Evolutionary conservation across 768 basidiomycete genomes (phyloP), one percentile per base, ranked within the genome.

Genomic region (Amanita muscaria): DNA sequence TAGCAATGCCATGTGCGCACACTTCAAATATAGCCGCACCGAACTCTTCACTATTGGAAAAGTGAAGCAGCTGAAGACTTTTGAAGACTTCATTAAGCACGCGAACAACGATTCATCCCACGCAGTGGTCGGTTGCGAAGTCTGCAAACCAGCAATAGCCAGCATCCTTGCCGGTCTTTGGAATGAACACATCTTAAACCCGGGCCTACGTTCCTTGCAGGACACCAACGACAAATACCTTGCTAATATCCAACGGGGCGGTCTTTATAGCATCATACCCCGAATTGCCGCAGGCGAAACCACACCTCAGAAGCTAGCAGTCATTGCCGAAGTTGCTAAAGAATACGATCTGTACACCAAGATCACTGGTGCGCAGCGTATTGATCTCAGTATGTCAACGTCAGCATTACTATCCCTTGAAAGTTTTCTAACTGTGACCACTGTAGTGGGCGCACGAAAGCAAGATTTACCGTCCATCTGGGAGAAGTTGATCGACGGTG

Each of bases 181-280:
- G 60, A 85, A 84, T 50, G 81, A 83, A 51, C 73, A 75, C 50
- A 62, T 88, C 42, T 70, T 86, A 69, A 62, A 72, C 12, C 74
- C 77, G 0, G 66, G 60, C 10, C 82, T 83, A 51, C 80, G 80
- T 49, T 69, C 77, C 48, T 77, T 80, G 41, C 83, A 85, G 56
- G 82, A 83, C 48, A 84, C 82, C 2, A 84, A 85, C 50, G 82
- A 85, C 53, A 69, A 68, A 43, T 83, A 71, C 59, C 58, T 86
- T 42, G 83, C 79, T 6, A 86, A 86, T 52, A 83, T 86, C 24
- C 82, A 86, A 53, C 69, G 82, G 18, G 74, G 80, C 46, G 80
- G 79, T 9, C 79, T 82, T 1, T 86, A 79, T 59, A 78, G 76
- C 5, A 81, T 88, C 44, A 69, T 88, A 16, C 85, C 85, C 22